Evolutionary conservation across 164 flowering plant species (phyloP).

Genomic region (Aristolochia californica): DNA sequence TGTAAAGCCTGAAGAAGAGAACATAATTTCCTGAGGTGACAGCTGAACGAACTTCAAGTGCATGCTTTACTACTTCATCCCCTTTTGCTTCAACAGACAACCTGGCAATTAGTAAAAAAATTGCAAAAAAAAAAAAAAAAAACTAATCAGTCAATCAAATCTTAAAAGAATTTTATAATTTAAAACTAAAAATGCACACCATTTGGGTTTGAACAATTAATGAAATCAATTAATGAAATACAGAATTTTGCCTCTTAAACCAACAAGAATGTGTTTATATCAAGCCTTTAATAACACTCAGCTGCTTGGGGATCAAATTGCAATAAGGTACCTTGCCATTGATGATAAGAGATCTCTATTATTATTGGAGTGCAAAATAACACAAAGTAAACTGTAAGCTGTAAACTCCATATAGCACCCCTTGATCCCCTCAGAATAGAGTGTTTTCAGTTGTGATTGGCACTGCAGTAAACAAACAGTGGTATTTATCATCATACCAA

Average conservation of each 20-base stretch:
- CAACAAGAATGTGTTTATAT: neutral
- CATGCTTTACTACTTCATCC: conserved; percentile 77
- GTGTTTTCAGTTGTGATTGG: conserved; percentile 77
- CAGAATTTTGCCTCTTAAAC: too few relatives aligned
- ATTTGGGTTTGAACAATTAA: too few relatives aligned
- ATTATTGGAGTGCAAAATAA: conserved; percentile 75
- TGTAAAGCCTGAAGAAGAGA: conserved; percentile 72
- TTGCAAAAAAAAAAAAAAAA: too few relatives aligned
- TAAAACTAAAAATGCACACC: too few relatives aligned
- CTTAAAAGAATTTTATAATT: too few relatives aligned
- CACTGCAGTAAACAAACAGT: conserved; percentile 43
- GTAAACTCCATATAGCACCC: conserved; percentile 89
- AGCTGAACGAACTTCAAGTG: conserved; percentile 90
- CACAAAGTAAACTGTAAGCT: conserved; percentile 85
- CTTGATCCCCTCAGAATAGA: conserved; percentile 85
- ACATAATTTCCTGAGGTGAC: conserved; percentile 86
- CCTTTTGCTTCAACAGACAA: conserved; percentile 58
- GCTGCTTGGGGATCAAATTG: too few relatives aligned
- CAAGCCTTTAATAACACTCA: neutral
- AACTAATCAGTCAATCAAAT: neutral
- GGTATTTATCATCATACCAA: neutral
- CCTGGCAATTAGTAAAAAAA: conserved; percentile 24
- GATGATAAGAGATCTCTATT: conserved; percentile 77
- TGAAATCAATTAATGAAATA: too few relatives aligned
- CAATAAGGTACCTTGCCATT: conserved; percentile 60